phyloP scores from a whole-genome alignment of 2,329 filamentous ascomycete species.

The Beauveria scarabaeidicola region DNA sequence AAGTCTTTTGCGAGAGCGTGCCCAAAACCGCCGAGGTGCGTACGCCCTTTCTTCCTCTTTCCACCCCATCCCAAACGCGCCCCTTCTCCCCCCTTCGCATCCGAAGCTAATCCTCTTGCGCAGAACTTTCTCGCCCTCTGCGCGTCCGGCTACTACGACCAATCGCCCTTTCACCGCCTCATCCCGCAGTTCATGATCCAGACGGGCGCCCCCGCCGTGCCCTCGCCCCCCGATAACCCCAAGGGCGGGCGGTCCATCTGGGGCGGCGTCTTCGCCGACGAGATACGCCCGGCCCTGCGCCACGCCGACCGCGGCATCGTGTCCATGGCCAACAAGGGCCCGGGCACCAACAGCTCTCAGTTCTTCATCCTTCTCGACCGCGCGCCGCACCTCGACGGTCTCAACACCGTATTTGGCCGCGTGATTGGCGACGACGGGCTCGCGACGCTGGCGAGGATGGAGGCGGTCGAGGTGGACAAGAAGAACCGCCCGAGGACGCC shows the following conservation, averaged over 20 bases:
- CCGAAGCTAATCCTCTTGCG: constrained; percentile 10
- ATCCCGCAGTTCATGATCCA: constrained; percentile 78
- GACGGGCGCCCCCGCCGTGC: constrained; percentile 55
- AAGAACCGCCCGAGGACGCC: constrained; percentile 65
- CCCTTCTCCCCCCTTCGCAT: no score
- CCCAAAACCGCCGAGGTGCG: constrained; percentile 78
- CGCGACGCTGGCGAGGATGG: constrained; percentile 61
- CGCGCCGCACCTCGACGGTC: constrained; percentile 71
- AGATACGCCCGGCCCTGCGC: constrained; percentile 62
- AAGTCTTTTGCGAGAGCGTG: constrained; percentile 91
- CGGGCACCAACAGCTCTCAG: constrained; percentile 66
- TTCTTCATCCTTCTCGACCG: constrained; percentile 76
- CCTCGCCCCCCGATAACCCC: constrained; percentile 44
- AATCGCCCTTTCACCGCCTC: constrained; percentile 69
- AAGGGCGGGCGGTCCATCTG: constrained; percentile 69
- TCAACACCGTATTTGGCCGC: constrained; percentile 78
- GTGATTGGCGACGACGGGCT: constrained; percentile 57
- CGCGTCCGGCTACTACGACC: constrained; percentile 68
- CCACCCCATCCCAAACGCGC: neutral
- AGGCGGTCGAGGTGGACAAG: constrained; percentile 65
- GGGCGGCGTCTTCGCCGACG: constrained; percentile 67
- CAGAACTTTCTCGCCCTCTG: constrained; percentile 84
- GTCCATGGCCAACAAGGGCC: constrained; percentile 73
- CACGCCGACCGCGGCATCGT: constrained; percentile 63
- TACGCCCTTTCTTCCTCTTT: neutral